Base-by-base conservation (phyloP, 768 basidiomycete genomes). In the Coprinopsis strossmayeri region DNA sequence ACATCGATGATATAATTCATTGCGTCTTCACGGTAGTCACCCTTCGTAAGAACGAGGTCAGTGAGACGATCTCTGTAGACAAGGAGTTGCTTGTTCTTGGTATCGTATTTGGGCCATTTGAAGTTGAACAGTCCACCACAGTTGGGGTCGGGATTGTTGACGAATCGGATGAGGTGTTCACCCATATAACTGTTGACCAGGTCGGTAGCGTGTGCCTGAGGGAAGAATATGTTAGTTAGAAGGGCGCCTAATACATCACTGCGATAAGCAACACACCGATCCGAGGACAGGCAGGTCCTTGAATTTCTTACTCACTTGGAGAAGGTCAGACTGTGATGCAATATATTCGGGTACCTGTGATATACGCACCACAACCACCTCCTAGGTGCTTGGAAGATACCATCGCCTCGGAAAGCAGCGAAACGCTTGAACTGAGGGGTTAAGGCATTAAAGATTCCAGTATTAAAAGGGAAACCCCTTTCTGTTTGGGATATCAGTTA, bases 391-490 rank as follows among this genome's bases (percentile, higher is more conserved):
- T 79, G 72, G 62, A 81, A 77, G 1, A 71, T 63, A 27, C 62
- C 59, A 51, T 81, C 79, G 0, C 78, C 79, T 42, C 67, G 64
- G 51, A 79, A 63, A 0, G 78, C 69, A 3, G 77, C 72, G 7
- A 78, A 51, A 0, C 76, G 65, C 54, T 81, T 81, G 61, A 66
- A 78, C 39, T 65, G 61, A 0, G 74, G 70, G 2, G 71, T 69
- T 3, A 74, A 50, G 0, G 67, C 65, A 48, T 81, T 77, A 15
- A 67, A 50, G 32, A 56, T 18, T 0, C 71, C 69, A 0, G 79
- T 81, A 48, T 67, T 67, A 53, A 73, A 82, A 0, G 79, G 80
- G 0, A 78, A 80, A 15, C 79, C 80, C 45, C 69, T 55, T 1
- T 63, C 59, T 1, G 68, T 56, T 43, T 73, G 68, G 48, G 0